Percentiles rank a stretch among this genome's conserved stretches.
phyloP scores from a whole-genome alignment of 2,329 filamentous ascomycete species.

The Neurospora sp. region DNA sequence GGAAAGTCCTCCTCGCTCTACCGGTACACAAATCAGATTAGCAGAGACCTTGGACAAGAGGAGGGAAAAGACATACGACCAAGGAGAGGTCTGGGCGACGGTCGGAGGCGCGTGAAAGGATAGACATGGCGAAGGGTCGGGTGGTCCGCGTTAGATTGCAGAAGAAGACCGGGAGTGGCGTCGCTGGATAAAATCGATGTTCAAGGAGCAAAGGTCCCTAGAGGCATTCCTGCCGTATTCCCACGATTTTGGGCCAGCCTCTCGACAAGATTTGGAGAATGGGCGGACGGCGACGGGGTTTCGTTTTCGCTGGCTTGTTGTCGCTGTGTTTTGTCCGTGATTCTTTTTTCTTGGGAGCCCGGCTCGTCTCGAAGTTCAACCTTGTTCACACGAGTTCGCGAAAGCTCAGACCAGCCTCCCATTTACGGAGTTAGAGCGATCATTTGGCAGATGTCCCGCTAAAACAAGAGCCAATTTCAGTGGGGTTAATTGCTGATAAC shows the following conservation, averaged over 20 bases:
- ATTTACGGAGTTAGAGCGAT: background rate
- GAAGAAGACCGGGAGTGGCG: constrained; percentile 2
- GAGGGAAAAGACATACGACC: constrained; percentile 29
- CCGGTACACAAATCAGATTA: constrained; percentile 15
- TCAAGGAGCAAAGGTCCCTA: background rate
- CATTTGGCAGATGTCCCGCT: background rate
- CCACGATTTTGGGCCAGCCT: background rate
- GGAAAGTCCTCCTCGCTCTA: constrained; percentile 72
- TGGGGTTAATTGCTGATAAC: background rate
- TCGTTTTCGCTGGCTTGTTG: background rate
- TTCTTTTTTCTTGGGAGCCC: background rate
- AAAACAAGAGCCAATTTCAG: background rate
- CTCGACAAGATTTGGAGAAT: background rate
- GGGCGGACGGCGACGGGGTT: background rate
- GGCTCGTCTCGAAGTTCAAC: background rate
- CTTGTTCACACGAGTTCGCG: background rate
- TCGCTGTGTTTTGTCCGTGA: background rate
- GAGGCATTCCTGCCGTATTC: background rate
- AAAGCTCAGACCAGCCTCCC: background rate
- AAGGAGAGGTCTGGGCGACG: constrained; percentile 38
- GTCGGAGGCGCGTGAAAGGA: constrained; percentile 17
- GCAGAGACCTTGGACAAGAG: background rate
- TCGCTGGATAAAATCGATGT: constrained; percentile 2
- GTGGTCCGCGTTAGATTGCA: constrained; percentile 1
- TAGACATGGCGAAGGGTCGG: constrained; percentile 13